Evolutionary conservation across 331 rosid species (phyloP).

Genomic region (Malus hybrid): DNA sequence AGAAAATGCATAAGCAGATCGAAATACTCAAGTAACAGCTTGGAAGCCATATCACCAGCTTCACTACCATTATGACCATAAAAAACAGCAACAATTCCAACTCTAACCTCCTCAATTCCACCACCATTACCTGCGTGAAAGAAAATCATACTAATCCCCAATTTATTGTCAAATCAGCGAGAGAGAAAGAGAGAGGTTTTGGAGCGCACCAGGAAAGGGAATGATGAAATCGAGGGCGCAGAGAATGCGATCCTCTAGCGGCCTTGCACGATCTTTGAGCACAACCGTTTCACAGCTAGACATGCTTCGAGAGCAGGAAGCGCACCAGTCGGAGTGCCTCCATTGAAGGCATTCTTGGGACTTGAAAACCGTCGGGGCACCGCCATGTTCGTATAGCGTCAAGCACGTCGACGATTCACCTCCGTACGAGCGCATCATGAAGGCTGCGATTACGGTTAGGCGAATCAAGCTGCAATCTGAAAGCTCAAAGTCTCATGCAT

Average conservation of each 20-base stretch:
- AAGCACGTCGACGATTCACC: conserved; percentile 84
- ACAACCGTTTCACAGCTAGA: conserved; percentile 52
- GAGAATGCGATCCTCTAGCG: conserved; percentile 80
- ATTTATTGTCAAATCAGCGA: neutral
- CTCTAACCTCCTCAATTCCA: too few relatives aligned
- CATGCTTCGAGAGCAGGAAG: conserved; percentile 30
- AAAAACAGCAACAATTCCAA: too few relatives aligned
- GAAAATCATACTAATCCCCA: conserved; percentile 6
- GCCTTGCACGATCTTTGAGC: conserved; percentile 67
- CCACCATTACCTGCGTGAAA: conserved; percentile 25
- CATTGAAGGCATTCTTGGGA: conserved; percentile 95
- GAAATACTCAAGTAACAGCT: too few relatives aligned
- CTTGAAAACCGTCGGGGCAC: conserved; percentile 89
- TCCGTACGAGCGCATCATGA: conserved; percentile 15
- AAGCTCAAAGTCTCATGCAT: conserved; percentile 28
- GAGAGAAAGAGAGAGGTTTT: neutral
- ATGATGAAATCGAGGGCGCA: conserved; percentile 74
- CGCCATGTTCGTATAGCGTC: conserved; percentile 71
- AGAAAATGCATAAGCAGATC: too few relatives aligned
- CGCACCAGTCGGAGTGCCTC: conserved; percentile 52
- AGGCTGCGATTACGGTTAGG: neutral
- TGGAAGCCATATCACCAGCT: too few relatives aligned
- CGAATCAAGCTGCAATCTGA: conserved; percentile 33
- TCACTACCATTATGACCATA: too few relatives aligned
- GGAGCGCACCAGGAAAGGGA: conserved; percentile 58